Base-by-base conservation (phyloP, 176 grass and related monocot genomes). In the Triticum urartu region DNA sequence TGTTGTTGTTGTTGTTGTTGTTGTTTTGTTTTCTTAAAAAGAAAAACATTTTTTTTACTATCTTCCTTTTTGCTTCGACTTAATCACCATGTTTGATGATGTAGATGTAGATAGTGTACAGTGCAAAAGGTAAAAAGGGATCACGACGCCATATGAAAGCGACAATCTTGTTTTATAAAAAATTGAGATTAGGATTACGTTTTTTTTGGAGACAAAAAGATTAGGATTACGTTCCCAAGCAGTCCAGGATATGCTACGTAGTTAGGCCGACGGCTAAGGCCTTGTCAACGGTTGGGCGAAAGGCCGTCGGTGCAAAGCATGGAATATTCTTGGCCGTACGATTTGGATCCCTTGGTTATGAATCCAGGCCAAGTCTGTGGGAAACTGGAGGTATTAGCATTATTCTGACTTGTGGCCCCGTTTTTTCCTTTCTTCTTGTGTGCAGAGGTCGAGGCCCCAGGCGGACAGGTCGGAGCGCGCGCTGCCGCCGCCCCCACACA, bases 371-470 rank as follows among this genome's bases (percentile, higher is more conserved):
- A 7, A 65, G 4, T 58, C 25, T 18, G 13, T 18, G 30, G 1
- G 2, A 21, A 1, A 13, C 20, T 0, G 11, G 14, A 11, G 10
- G 35, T 9, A 26, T 0, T 72, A 26, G 72, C 11, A 18, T 18
- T n/a, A 8, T 54, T 71, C 84, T 90, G 88, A 90, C 64, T 42
- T 52, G 62, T 76, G 63, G 89, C 14, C 81, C 70, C 81, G 15
- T 75, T 45, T 61, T 45, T 17, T 9, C 1, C 3, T 30, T 40
- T 36, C 15, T 67, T 65, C 0, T 73, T 5, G 20, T 54, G 83
- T 89, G 78, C 90, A 93, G 90, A 90, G 87, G 79, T 86, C 86
- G 6, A 80, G 72, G 52, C 79, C 82, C 34, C 91, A 82, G 83
- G 15, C 79, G 45, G 93, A 92, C 20, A 83, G 90, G 30, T 81